phyloP scores from a whole-genome alignment of 2,329 filamentous ascomycete genomes.

The Ophiosphaerella narmari region DNA sequence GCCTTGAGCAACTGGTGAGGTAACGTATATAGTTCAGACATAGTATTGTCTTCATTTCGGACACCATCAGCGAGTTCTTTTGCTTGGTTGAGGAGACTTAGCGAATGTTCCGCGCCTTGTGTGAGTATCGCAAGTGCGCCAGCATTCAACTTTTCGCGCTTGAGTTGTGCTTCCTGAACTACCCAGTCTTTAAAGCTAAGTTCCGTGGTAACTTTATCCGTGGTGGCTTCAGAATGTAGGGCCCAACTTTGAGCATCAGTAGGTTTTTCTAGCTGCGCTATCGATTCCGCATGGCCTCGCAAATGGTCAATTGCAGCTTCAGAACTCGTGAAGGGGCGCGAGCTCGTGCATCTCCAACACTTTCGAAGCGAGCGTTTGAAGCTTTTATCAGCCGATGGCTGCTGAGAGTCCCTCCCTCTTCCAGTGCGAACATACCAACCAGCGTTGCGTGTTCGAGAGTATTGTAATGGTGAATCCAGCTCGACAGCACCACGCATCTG shows the following conservation, averaged over 20 bases:
- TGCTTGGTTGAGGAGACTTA: conserved; percentile 13
- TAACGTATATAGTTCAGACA: conserved; percentile 32
- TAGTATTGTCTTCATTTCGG: conserved; percentile 24
- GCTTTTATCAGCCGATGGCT: conserved; percentile 14
- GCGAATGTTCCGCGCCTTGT: conserved; percentile 13
- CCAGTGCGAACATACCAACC: conserved; percentile 25
- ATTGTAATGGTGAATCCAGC: conserved; percentile 8
- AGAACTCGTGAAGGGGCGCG: conserved; percentile 10
- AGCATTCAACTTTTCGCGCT: conserved; percentile 25
- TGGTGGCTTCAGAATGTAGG: too few species aligned
- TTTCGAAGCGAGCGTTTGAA: conserved; percentile 16
- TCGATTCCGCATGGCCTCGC: conserved; percentile 16
- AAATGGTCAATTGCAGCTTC: conserved; percentile 30
- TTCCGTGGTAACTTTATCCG: not conserved
- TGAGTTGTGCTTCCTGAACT: conserved; percentile 19
- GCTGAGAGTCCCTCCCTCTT: conserved; percentile 1
- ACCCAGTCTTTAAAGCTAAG: conserved; percentile 27
- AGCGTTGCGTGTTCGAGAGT: conserved; percentile 4
- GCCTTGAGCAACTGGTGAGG: conserved; percentile 27
- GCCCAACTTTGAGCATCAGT: too few species aligned
- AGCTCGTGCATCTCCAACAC: conserved; percentile 23
- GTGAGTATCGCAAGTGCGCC: conserved; percentile 19
- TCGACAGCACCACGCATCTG: conserved; percentile 5
- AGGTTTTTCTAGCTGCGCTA: too few species aligned
- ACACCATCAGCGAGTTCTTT: conserved; percentile 34